A percentile compares a stretch with the other conserved stretches of the same genome.
Evolutionary conservation across 2,329 filamentous ascomycete genomes (phyloP).

Genomic region (Pseudogymnoascus sp.): DNA sequence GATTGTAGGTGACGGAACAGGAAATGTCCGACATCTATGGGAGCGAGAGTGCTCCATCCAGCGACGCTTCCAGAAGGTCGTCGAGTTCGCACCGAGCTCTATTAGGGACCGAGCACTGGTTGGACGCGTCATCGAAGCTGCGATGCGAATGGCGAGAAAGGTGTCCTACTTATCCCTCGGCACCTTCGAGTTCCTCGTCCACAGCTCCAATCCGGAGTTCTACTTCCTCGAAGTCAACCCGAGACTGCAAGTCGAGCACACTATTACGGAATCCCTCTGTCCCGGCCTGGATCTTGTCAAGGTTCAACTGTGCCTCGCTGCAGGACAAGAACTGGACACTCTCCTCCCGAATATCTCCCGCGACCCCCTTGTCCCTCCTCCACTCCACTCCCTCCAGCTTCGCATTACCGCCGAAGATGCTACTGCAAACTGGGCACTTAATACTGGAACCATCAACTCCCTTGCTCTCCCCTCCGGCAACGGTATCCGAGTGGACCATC

Average conservation of each 20-base stretch:
- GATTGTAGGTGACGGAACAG: conserved; percentile 56
- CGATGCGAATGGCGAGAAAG: conserved; percentile 46
- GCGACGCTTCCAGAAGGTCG: conserved; percentile 61
- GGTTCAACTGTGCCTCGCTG: conserved; percentile 32
- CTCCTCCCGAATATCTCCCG: conserved; percentile 29
- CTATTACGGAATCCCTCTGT: conserved; percentile 33
- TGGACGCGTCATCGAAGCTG: conserved; percentile 35
- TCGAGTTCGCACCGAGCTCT: conserved; percentile 63
- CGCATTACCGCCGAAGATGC: conserved; percentile 39
- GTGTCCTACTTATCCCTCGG: conserved; percentile 53
- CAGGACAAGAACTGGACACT: conserved; percentile 26
- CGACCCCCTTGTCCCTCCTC: conserved; percentile 28
- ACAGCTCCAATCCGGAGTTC: conserved; percentile 40
- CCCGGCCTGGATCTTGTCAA: conserved; percentile 28
- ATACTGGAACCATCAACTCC: conserved; percentile 51
- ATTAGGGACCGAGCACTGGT: conserved; percentile 44
- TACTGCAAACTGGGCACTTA: conserved; percentile 44
- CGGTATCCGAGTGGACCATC: conserved; percentile 42
- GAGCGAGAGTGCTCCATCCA: conserved; percentile 65
- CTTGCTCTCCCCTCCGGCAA: conserved; percentile 51
- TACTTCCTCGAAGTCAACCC: conserved; percentile 29
- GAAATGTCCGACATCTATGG: conserved; percentile 52
- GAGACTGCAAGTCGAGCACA: conserved; percentile 28
- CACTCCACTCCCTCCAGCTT: conserved; percentile 37
- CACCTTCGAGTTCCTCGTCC: conserved; percentile 59